Percentiles rank a stretch among this genome's conserved stretches.
Evolutionary conservation across 805 yeast genomes (phyloP).

Genomic region (Wickerhamomyces ciferrii): DNA sequence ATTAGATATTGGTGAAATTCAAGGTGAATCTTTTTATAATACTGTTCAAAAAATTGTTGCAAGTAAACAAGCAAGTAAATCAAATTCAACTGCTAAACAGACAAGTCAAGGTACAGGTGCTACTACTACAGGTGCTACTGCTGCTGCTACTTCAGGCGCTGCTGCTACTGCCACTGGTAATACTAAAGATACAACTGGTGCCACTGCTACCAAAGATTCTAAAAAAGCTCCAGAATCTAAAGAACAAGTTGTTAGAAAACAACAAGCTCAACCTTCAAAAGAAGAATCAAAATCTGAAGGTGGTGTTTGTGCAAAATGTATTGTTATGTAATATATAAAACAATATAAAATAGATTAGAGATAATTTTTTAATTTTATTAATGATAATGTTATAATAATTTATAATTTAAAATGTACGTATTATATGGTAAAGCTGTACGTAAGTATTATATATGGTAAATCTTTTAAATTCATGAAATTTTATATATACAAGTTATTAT

Average conservation of each 20-base stretch:
- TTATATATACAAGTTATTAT: background rate
- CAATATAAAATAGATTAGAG: background rate
- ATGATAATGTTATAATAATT: too few relatives aligned
- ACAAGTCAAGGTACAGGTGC: conserved; percentile 1
- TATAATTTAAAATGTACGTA: too few relatives aligned
- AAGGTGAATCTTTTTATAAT: conserved; percentile 61
- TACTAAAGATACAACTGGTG: background rate
- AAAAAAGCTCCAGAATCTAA: background rate
- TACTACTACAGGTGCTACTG: conserved; percentile 6
- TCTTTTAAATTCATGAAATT: background rate
- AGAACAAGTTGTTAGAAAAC: background rate
- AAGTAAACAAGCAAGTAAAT: background rate
- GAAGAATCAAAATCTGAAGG: conserved; percentile 18
- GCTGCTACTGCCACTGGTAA: conserved; percentile 4
- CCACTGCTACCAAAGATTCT: background rate
- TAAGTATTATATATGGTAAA: too few relatives aligned
- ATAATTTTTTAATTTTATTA: too few relatives aligned
- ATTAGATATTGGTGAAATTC: conserved; percentile 54
- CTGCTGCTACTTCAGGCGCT: conserved; percentile 10
- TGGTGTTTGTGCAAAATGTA: conserved; percentile 24
- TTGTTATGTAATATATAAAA: conserved; percentile 21
- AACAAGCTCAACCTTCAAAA: conserved; percentile 7
- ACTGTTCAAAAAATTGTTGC: conserved; percentile 26
- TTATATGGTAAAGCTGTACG: too few relatives aligned
- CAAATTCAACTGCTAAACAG: background rate